Evolutionary conservation across 768 basidiomycete genomes (phyloP), one percentile per base, ranked within the genome.

Genomic region (Wakefieldia striispora): DNA sequence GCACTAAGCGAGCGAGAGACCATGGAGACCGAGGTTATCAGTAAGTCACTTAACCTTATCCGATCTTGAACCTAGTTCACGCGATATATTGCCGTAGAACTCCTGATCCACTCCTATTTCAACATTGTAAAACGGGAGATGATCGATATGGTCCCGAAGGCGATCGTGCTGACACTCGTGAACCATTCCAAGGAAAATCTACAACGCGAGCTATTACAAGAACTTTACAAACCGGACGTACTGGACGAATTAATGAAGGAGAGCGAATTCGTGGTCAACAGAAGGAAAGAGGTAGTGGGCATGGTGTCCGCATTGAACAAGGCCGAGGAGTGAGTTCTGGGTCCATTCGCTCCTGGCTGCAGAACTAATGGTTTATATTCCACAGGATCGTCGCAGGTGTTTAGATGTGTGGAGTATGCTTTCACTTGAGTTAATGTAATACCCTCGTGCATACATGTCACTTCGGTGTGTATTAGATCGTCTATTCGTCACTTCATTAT

Each of bases 121-220:
- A 94, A 97, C 73, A 94, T 97, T 57, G 92, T 97, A 47, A 98
- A 99, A 75, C 87, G 95, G 50, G 95, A 97, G 72, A 93, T 98
- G 90, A 98, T 98, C 62, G 95, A 98, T 71, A 97, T 97, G 93
- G 91, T 98, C 21, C 95, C 95, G 8, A 99, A 99, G 70, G 91
- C 91, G 16, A 92, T 97, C 66, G 83, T 88, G 10, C 73, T 90
- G 55, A 97, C 91, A 14, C 82, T 98, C 31, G 95, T 99, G 43
- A 88, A 84, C 65, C 84, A 85, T 69, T 86, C 95, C 51, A 97
- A 97, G 71, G 97, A 98, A 72, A 84, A 91, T 67, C 74, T 99
- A 51, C 97, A 99, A 73, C 80, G 86, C 52, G 95, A 97, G 70
- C 78, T 99, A 35, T 72, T 99, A 45, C 91, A 97, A 65, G 91